A percentile compares a stretch with the other conserved stretches of the same genome.
Conservation (phyloP, 345 rosid genomes). For the Chamaenerion angustifolium region DNA sequence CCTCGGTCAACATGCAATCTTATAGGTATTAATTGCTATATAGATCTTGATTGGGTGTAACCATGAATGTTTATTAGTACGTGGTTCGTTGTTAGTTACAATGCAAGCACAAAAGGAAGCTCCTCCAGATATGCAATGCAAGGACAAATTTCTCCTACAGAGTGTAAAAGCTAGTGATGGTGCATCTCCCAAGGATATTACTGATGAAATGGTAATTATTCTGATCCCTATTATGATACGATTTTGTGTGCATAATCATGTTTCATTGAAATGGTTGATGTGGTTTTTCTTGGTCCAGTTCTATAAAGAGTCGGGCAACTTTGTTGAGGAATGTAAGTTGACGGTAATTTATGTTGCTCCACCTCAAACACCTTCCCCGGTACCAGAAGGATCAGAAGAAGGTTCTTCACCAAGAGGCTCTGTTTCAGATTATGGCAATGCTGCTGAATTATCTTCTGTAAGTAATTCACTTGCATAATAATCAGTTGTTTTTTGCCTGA, state of each 20-base stretch:
- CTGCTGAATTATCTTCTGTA: slow-evolving; percentile 37
- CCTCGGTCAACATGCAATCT: slow-evolving; percentile 61
- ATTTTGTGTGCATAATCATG: not conserved
- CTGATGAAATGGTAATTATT: slow-evolving; percentile 49
- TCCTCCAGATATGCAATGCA: slow-evolving; percentile 67
- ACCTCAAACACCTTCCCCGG: slow-evolving; percentile 68
- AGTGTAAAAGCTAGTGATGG: slow-evolving; percentile 45
- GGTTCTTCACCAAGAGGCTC: slow-evolving; percentile 66
- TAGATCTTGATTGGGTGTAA: not conserved
- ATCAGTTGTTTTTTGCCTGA: not conserved
- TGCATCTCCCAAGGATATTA: slow-evolving; percentile 38
- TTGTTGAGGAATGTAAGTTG: slow-evolving; percentile 67
- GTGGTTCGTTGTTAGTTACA: slow-evolving; percentile 32
- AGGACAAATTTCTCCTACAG: slow-evolving; percentile 76
- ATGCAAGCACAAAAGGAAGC: slow-evolving; percentile 83
- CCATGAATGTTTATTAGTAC: not conserved
- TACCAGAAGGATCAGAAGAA: slow-evolving; percentile 65
- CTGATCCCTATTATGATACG: not conserved
- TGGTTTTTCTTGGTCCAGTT: slow-evolving; percentile 26
- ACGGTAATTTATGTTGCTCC: slow-evolving; percentile 61
- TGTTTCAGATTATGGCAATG: slow-evolving; percentile 43
- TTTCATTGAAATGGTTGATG: not conserved
- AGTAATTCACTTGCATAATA: slow-evolving; percentile 14
- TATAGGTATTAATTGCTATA: slow-evolving; percentile 23
- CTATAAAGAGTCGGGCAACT: slow-evolving; percentile 58